Evolutionary conservation across 352 stramenopile species (phyloP), one percentile per base, ranked within the genome.

Genomic region (Phytophthora kernoviae): DNA sequence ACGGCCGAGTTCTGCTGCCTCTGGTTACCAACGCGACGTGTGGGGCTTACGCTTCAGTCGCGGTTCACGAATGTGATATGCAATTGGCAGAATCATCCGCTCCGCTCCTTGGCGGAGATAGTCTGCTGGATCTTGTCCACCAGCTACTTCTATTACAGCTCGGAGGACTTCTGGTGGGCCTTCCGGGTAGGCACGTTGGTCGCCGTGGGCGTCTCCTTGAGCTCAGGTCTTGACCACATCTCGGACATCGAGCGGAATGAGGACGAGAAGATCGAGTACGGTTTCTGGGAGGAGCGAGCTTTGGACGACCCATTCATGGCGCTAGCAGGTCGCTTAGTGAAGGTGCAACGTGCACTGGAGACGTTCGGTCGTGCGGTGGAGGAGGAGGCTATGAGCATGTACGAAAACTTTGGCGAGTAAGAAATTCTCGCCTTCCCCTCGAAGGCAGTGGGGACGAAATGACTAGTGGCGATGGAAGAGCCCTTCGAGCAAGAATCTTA

Each of bases 1-100:
- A 90, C 71, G 2, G 85, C 79, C 34, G 82, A 94, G 69, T 87
- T 91, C 40, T 92, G 77, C 55, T 92, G 81, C 27, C 73, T 94
- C 0, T 94, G 81, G 85, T 63, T 92, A 30, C 84, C 84, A 0
- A 91, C 84, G 4, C 77, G 84, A 42, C 82, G 77, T 27, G 56
- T 90, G 20, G 82, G 84, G 4, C 57, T 92, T 30, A 94, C 79
- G 44, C 58, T 92, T 27, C 84, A 94, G 65, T 90, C 79, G 24
- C 79, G 82, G 18, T 92, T 88, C 57, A 92, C 82, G 1, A 63
- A 79, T 32, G 71, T 87, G 15, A 40, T 27, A 20, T 48, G 71
- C 24, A 91, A 92, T 62, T 94, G 84, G 84, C 45, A 68, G n/a
- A 62, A 84, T 1, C 71, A 91, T 34, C 54, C 40, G 0, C 4